Percentiles rank a stretch among this genome's conserved stretches.
phyloP scores from a whole-genome alignment of 352 stramenopile genomes.

The Pythium aristosporum region DNA sequence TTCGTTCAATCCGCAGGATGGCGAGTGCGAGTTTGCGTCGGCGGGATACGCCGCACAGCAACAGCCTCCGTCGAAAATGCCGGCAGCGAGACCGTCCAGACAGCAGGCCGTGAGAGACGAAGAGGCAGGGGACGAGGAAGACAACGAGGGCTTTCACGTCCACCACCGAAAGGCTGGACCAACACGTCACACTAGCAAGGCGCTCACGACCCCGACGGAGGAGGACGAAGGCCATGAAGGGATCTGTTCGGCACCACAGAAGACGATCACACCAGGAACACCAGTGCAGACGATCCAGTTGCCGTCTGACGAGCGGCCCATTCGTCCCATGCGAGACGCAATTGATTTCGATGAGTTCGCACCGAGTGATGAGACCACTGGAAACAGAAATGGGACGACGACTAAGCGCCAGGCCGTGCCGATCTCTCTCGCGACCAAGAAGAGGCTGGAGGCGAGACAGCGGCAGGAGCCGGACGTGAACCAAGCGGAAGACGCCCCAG shows the following conservation, averaged over 20 bases:
- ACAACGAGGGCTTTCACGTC: neutral
- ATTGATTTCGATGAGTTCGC: slow-evolving; percentile 6
- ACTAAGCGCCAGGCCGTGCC: slow-evolving; percentile 1
- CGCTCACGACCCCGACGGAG: neutral
- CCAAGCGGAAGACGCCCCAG: neutral
- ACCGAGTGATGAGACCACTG: neutral
- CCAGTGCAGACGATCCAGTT: neutral
- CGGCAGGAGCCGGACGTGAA: slow-evolving; percentile 33
- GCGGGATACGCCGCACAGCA: slow-evolving; percentile 21
- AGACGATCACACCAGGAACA: neutral
- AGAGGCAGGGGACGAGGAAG: neutral
- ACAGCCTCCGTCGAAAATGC: slow-evolving; percentile 2
- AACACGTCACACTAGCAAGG: neutral
- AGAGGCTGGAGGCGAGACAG: slow-evolving; percentile 62
- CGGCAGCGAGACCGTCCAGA: neutral
- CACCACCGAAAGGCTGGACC: neutral
- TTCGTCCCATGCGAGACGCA: slow-evolving; percentile 28
- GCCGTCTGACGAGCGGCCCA: slow-evolving; percentile 39
- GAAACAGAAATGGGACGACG: neutral
- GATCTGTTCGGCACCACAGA: neutral
- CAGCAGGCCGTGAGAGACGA: neutral
- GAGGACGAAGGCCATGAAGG: neutral
- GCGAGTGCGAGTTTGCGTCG: slow-evolving; percentile 17
- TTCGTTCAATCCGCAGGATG: slow-evolving; percentile 28
- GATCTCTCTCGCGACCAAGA: slow-evolving; percentile 51